phyloP scores from a whole-genome alignment of 2,329 filamentous ascomycete genomes.

The Fusarium sp. region DNA sequence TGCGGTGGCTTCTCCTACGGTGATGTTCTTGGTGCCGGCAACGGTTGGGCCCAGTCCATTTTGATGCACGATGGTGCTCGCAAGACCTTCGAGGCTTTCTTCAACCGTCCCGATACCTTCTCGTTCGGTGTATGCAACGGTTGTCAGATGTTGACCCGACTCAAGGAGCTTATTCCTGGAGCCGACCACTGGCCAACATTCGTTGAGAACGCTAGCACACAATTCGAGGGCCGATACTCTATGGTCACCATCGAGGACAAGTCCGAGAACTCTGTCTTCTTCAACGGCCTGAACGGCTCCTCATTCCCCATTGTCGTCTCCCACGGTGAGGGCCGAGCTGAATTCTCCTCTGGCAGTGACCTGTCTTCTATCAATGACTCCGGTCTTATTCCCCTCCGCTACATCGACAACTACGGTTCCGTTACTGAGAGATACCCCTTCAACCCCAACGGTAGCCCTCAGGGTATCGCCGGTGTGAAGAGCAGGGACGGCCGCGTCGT shows the following conservation, averaged over 20 bases:
- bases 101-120: constrained; percentile 89
- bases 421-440: constrained; percentile 86
- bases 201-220: constrained; percentile 73
- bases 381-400: constrained; percentile 81
- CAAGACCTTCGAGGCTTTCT: constrained; percentile 85
- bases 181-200: constrained; percentile 69
- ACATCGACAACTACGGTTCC: constrained; percentile 81
- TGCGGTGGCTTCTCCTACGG: constrained; percentile 96
- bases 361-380: constrained; percentile 69
- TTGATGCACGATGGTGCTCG: constrained; percentile 83
- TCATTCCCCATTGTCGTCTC: constrained; percentile 48
- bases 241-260: constrained; percentile 46
- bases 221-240: constrained; percentile 47
- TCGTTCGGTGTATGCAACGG: constrained; percentile 96
- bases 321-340: constrained; percentile 76
- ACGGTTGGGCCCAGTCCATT: constrained; percentile 95
- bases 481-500: constrained; percentile 83
- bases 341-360: constrained; percentile 68
- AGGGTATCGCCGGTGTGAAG: constrained; percentile 83
- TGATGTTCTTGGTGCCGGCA: constrained; percentile 86
- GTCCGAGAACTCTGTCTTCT: constrained; percentile 45
- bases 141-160: constrained; percentile 90
- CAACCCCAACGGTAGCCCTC: constrained; percentile 87
- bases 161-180: constrained; percentile 47
- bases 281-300: constrained; percentile 44